phyloP scores from a whole-genome alignment of 1,139 yeast genomes.

The Candida gigantensis region DNA sequence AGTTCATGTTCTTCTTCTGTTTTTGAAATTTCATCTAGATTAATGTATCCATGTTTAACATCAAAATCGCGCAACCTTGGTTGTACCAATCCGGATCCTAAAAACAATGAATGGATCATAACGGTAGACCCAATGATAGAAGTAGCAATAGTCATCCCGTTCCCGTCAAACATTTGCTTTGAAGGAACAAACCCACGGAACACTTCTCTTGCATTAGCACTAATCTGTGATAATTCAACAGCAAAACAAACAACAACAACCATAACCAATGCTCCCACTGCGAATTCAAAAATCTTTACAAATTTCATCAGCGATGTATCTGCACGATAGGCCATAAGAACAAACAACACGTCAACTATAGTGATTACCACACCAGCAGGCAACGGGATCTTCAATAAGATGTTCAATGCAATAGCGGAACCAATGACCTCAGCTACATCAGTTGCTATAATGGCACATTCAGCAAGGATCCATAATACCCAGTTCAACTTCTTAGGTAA shows the following conservation, averaged over 20 bases:
- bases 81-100: slow-evolving; percentile 77
- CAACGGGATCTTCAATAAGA: slow-evolving; percentile 65
- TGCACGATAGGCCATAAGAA: slow-evolving; percentile 72
- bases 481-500: slow-evolving; percentile 63
- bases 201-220: slow-evolving; percentile 48
- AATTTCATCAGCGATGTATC: slow-evolving; percentile 65
- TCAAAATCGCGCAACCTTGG: slow-evolving; percentile 73
- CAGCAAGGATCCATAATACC: slow-evolving; percentile 66
- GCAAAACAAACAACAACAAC: slow-evolving; percentile 75
- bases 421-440: slow-evolving; percentile 89
- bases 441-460: slow-evolving; percentile 78
- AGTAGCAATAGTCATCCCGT: slow-evolving; percentile 72
- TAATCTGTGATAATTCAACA: slow-evolving; percentile 60
- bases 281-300: slow-evolving; percentile 64
- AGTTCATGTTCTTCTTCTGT: slow-evolving; percentile 1
- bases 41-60: slow-evolving; percentile 48
- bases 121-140: slow-evolving; percentile 81
- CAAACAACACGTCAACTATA: slow-evolving; percentile 69
- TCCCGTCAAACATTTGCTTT: slow-evolving; percentile 55
- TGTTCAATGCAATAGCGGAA: slow-evolving; percentile 80
- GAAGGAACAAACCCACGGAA: slow-evolving; percentile 77
- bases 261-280: slow-evolving; percentile 65
- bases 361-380: slow-evolving; percentile 80
- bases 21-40: slow-evolving; percentile 21
- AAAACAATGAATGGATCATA: slow-evolving; percentile 77